Evolutionary conservation across 192 early-diverging fungal genomes (phyloP), one percentile per base, ranked within the genome.

Genomic region (Gorgonomyces haynaldii): DNA sequence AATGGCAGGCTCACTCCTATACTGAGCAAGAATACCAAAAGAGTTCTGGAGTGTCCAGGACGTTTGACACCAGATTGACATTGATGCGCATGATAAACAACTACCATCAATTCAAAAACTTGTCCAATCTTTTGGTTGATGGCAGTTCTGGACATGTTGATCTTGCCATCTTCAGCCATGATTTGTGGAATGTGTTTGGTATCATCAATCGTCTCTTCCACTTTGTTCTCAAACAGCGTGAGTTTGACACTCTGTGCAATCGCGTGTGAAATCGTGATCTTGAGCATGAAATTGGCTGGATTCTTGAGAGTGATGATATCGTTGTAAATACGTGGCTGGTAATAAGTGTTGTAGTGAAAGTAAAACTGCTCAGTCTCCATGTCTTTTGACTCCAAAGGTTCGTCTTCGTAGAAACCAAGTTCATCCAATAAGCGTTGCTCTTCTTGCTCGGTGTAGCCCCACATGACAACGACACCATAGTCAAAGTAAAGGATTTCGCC

Each of bases 201-300:
- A 12, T 70, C 66, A 34, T 79, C 76, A 51, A 97, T 94, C 0
- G 91, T 91, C 44, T 88, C 83, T 58, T 92, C 89, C 47, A 97
- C 86, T 52, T 91, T 60, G 20, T 74, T 74, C 62, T 97, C 94
- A 61, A 93, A 97, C 16, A 88, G 58, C 0, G 87, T 82, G 58
- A 97, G 85, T 61, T 97, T 97, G 29, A 86, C 89, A 30, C 81
- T 82, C 65, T 97, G 94, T 13, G 94, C 91, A 44, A 97, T 86
- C 2, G 89, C 94, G 66, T 97, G 94, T 1, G 86, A 83, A 54
- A 97, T 94, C 0, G 91, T 86, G 41, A 97, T 66, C 61, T 94
- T 97, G 53, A 88, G 80, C 76, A 94, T 84, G 65, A 57, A 77
- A 38, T 86, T 84, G 22, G 72, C 68, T 13, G 85, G 69, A 49